A percentile compares a stretch with the other conserved stretches of the same genome.
phyloP scores from a whole-genome alignment of 106 monocot species.

The Dendrobium officinale region DNA sequence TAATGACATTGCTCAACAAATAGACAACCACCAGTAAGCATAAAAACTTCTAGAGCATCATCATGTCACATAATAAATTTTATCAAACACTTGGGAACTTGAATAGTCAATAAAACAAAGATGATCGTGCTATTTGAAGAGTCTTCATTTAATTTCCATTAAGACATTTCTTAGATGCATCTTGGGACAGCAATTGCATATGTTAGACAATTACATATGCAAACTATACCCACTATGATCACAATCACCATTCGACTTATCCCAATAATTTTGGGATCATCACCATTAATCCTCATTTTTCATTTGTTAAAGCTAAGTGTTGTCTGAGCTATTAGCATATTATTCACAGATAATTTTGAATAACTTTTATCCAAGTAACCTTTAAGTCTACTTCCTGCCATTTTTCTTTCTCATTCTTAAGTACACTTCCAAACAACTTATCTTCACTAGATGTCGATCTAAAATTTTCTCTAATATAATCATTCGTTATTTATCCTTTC shows the following conservation, averaged over 20 bases:
- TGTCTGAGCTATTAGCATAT: not conserved
- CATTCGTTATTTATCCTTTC: not conserved
- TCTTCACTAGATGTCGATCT: not conserved
- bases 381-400: not conserved
- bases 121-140: not conserved
- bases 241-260: not conserved
- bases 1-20: too few species aligned
- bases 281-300: too few species aligned
- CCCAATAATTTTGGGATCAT: not conserved
- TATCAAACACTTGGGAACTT: not conserved
- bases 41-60: too few species aligned
- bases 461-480: not conserved
- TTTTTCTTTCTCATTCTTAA: not conserved
- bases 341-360: not conserved
- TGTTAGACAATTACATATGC: not conserved
- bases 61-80: too few species aligned
- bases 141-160: not conserved
- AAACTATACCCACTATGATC: not conserved
- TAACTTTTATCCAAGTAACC: not conserved
- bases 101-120: not conserved
- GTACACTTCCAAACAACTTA: not conserved
- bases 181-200: not conserved
- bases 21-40: too few species aligned
- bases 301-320: not conserved
- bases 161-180: not conserved